Conservation (phyloP, 108 stramenopile genomes). For the Skeletonema menzelii region DNA sequence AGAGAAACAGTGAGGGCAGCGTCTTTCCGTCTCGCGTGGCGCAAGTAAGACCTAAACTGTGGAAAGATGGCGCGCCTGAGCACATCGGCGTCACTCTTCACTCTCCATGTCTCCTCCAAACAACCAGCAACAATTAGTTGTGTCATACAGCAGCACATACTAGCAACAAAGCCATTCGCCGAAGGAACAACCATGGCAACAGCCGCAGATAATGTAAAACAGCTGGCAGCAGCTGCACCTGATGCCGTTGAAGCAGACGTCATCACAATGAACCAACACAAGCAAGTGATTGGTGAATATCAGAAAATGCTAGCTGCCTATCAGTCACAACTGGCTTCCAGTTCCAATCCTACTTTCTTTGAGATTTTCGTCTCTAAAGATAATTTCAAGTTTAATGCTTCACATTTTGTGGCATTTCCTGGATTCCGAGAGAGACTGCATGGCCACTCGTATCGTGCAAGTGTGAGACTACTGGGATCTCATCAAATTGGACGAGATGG, state of each 20-base stretch:
- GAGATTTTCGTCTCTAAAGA: constrained; percentile 86
- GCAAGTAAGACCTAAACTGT: too few relatives aligned
- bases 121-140: too few relatives aligned
- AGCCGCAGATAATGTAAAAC: not conserved
- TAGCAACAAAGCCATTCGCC: not conserved
- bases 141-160: too few relatives aligned
- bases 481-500: constrained; percentile 74
- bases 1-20: too few relatives aligned
- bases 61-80: too few relatives aligned
- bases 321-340: constrained; percentile 1
- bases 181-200: not conserved
- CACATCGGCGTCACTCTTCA: too few relatives aligned
- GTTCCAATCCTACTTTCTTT: constrained; percentile 32
- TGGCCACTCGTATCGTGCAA: constrained; percentile 92
- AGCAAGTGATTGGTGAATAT: constrained; percentile 2
- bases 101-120: too few relatives aligned
- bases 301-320: not conserved
- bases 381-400: constrained; percentile 97
- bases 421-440: constrained; percentile 94
- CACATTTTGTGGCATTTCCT: constrained; percentile 93
- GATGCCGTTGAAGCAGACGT: not conserved
- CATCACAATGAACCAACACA: not conserved
- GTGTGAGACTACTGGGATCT: constrained; percentile 73
- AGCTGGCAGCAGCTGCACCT: not conserved
- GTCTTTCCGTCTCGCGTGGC: too few relatives aligned